Conservation (phyloP, 345 rosid genomes). For the Brassica nigra region DNA sequence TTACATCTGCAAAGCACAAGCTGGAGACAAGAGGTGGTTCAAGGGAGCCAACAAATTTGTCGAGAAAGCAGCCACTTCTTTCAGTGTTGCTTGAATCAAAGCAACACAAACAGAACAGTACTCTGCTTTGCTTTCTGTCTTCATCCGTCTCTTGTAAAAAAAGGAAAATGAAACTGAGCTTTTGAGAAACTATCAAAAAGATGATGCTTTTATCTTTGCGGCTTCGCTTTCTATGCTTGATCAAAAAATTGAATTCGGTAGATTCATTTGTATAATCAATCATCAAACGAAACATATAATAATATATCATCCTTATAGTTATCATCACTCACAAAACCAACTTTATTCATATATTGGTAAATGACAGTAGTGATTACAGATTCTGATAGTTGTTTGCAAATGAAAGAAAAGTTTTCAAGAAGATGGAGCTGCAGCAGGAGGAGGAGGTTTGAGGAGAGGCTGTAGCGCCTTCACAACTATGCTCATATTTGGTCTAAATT, state of each 20-base stretch:
- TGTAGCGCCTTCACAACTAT: constrained; percentile 92
- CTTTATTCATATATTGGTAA: constrained; percentile 7
- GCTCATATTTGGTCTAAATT: constrained; percentile 94
- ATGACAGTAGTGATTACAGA: constrained; percentile 10
- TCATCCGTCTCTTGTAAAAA: constrained; percentile 40
- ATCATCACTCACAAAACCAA: constrained; percentile 21
- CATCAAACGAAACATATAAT: constrained; percentile 29
- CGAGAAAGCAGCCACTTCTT: constrained; percentile 72
- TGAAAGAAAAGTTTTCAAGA: constrained; percentile 26
- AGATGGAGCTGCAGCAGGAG: constrained; percentile 42
- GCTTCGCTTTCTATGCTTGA: not conserved
- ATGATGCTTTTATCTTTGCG: constrained; percentile 19
- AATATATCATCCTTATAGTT: not conserved
- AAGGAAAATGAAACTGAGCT: constrained; percentile 33
- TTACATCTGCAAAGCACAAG: constrained; percentile 95
- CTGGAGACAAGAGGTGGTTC: constrained; percentile 99
- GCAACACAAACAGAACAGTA: constrained; percentile 17
- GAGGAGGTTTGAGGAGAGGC: constrained; percentile 71
- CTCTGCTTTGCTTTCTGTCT: constrained; percentile 31
- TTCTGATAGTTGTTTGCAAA: constrained; percentile 11
- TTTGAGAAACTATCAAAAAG: constrained; percentile 40
- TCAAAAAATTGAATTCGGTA: not conserved
- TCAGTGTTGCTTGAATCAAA: constrained; percentile 72
- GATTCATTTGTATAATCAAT: constrained; percentile 19
- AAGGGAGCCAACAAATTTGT: constrained; percentile 87